phyloP scores from a whole-genome alignment of 257 asterid genomes.

The Rhazya stricta region DNA sequence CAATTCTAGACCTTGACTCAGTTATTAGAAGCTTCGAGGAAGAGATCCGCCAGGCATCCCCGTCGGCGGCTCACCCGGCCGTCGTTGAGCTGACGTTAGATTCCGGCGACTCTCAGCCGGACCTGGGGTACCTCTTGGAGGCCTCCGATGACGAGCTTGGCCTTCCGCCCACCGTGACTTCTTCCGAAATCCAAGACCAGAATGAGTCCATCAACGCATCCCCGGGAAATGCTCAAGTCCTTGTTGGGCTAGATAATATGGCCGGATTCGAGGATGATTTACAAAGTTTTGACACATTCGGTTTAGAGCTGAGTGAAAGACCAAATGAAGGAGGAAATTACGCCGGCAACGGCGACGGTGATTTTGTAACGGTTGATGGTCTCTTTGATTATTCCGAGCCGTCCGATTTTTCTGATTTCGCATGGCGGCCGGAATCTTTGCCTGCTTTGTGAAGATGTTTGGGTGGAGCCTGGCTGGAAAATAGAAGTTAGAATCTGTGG shows the following conservation, averaged over 20 bases:
- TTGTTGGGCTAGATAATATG: slow-evolving; percentile 9
- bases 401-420: slow-evolving; percentile 24
- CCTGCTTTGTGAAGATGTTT: slow-evolving; percentile 20
- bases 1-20: slow-evolving; percentile 35
- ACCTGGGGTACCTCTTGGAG: slow-evolving; percentile 39
- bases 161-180: slow-evolving; percentile 29
- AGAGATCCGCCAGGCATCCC: slow-evolving; percentile 28
- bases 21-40: slow-evolving; percentile 47
- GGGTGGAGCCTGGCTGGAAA: too few species aligned
- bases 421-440: slow-evolving; percentile 34
- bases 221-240: background rate
- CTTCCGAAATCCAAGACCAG: slow-evolving; percentile 1
- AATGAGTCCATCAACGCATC: background rate
- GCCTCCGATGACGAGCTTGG: slow-evolving; percentile 55
- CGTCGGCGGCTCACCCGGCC: background rate
- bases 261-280: slow-evolving; percentile 23
- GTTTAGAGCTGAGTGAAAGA: slow-evolving; percentile 19
- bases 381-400: slow-evolving; percentile 30
- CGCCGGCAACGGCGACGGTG: slow-evolving; percentile 7
- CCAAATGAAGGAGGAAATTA: slow-evolving; percentile 4
- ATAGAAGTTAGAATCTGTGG: slow-evolving; percentile 13
- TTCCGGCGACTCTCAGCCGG: slow-evolving; percentile 30
- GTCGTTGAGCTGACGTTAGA: slow-evolving; percentile 9
- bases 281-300: slow-evolving; percentile 27
- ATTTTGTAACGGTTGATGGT: slow-evolving; percentile 28